Percentiles rank a stretch among this genome's conserved stretches.
Conservation (phyloP, 495 filamentous ascomycete species). For the Neurospora sp. region DNA sequence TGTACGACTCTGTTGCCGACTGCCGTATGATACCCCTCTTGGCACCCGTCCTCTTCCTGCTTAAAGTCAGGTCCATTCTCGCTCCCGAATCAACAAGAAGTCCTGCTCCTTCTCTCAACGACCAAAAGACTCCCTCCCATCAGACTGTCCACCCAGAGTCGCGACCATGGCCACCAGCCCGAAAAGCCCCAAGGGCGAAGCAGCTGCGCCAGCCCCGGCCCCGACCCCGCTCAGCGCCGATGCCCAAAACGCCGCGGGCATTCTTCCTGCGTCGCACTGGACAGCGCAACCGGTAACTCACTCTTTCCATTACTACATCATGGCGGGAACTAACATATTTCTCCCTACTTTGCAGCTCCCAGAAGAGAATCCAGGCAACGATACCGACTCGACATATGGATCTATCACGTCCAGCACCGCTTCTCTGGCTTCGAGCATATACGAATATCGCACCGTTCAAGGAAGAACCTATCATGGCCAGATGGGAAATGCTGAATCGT, state of each 20-base stretch:
- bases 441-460: constrained; percentile 21
- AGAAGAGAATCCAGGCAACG: background rate
- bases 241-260: background rate
- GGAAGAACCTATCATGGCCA: constrained; percentile 22
- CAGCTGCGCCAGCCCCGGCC: background rate
- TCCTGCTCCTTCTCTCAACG: background rate
- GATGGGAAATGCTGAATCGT: background rate
- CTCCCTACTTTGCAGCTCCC: background rate
- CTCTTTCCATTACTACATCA: background rate
- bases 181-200: background rate
- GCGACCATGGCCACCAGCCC: background rate
- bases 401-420: constrained; percentile 9
- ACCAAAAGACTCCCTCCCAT: background rate
- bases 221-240: background rate
- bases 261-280: constrained; percentile 2
- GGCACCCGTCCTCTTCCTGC: background rate
- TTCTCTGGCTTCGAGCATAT: constrained; percentile 24
- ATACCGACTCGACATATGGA: background rate
- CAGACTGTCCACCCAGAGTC: background rate
- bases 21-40: background rate
- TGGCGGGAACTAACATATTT: background rate
- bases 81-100: background rate
- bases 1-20: background rate
- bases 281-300: background rate
- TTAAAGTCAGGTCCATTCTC: background rate